Base-by-base conservation (phyloP, 2,329 filamentous ascomycete species). In the Fusarium bactridioides region DNA sequence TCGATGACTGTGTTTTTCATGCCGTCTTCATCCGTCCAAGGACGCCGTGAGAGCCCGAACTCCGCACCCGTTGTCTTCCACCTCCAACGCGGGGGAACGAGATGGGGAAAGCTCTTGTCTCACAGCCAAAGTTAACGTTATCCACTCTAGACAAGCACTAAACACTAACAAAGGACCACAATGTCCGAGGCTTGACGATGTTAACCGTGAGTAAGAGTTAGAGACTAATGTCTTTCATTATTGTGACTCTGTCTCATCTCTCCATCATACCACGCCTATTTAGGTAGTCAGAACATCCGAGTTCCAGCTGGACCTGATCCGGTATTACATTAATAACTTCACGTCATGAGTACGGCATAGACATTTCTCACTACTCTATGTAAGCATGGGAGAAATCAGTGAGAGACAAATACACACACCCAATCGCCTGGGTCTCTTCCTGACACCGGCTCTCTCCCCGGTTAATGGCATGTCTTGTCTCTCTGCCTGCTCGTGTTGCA, bases 391-490 rank as follows among this genome's bases (percentile, higher is more conserved):
- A 31, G 40, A 57, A 18, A 38, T 40, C 23, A 23, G 33, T 43
- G 37, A 50, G 31, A 62, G 13, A 58, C 18, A 23, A 29, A 47
- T 25, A 50, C 25, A 33, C 57, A 68, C 50, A 69, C 57, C 66
- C 57, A 69, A 69, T 69, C 66, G 66, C 64, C 50, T 64, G 37
- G n/a, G 16, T 37, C 33, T 45, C n/a, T 43, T 65, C 40, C 64
- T 50, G 62, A 47, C 25, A 37, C 50, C 45, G 63, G 40, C 68
- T 60, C 56, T 40, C 60, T 74, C 73, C 74, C 73, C 61, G 60
- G 60, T 61, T 60, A 64, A 55, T 70, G 66, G 41, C 43, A 62
- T 62, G 44, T 37, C 68, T 62, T 61, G 65, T 38, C 38, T 60
- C 29, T 58, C 47, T 50, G 43, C 31, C 48, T 50, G 27, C 27